Evolutionary conservation across 2,329 filamentous ascomycete species (phyloP), one percentile per base, ranked within the genome.

Genomic region (Ophiostoma australiae): DNA sequence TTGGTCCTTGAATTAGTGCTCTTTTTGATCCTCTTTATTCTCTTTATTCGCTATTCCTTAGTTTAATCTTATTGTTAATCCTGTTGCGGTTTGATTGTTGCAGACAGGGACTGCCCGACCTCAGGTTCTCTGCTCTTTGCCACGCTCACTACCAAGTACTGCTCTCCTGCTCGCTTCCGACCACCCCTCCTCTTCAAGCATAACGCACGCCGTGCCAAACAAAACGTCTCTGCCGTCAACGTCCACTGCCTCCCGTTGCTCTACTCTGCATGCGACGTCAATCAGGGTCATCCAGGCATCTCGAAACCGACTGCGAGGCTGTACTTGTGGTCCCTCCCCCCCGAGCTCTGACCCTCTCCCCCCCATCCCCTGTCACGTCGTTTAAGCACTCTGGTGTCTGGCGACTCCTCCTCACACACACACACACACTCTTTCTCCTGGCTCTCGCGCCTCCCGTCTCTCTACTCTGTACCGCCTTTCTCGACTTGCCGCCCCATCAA

Each of bases 261-360:
- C 58, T 33, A 31, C 37, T 52, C 58, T 68, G 68, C 79, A 81
- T 83, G 81, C 82, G 79, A 82, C 82, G 80, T 78, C 78, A 81
- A 81, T 82, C 52, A 58, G 52, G 52, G 52, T 58, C 52, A 58
- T 58, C 52, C 52, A 58, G 78, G 77, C 79, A 77, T 79, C 80
- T 79, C 80, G 79, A 80, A 80, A 80, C 79, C 75, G 72, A 68
- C 74, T 71, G 74, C 75, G 75, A 77, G 77, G 74, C 76, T 48
- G 75, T 77, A 63, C 75, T 75, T 76, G 76, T 74, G 74, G 77
- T 75, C 76, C 68, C 27, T 31, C 27, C 27, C 27, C 55, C 70
- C 17, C 68, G 69, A 78, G 78, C 78, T 78, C 77, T 78, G 78
- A 78, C 78, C 78, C 77, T 31, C 27, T 31, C 27, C 27, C 27